Base-by-base conservation (phyloP, 2,329 filamentous ascomycete species). In the Coniochaeta sp. region DNA sequence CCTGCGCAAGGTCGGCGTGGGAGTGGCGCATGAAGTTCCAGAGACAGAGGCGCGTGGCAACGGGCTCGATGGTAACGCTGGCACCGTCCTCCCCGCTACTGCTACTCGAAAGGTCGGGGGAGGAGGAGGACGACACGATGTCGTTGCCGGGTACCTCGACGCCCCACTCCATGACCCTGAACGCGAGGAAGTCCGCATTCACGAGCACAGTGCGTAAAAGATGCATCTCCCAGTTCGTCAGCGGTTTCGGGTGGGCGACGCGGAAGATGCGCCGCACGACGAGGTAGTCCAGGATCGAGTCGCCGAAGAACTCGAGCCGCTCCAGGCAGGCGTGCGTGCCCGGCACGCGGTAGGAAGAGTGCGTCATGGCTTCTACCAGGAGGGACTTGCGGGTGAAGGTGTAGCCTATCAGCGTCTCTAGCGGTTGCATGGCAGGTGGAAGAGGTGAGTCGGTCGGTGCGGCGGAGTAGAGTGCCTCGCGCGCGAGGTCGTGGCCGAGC, bases 291-390 rank as follows among this genome's bases (percentile, higher is more conserved):
- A 97, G 79, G 2, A 96, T 74, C 0, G 90, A 81, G 59, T 97
- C 92, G 1, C 92, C 92, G 0, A 96, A 71, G 60, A 94, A 96
- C 62, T 96, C 92, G 1, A 96, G 77, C 0, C 91, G 81, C 58
- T 96, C 87, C 12, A 82, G 76, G 20, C 68, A 74, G 2, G 73
- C 72, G 4, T 76, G 71, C 14, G 70, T 67, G 27, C 72, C 72
- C 49, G 74, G 76, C 5, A 65, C 52, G 40, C 63, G 67, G 59
- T 64, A 74, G 0, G 88, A 91, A 0, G 82, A 73, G 62, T 96
- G 91, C 0, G 91, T 96, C 48, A 92, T 73, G 2, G 91, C 87
- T 68, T 96, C 89, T 0, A 87, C 62, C 1, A 96, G 75, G 1
- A 96, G 71, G 0, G 75, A 63, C 56, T 84, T 82, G 58, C 88